phyloP scores from a whole-genome alignment of 257 asterid genomes.

The Paulownia fortunei region DNA sequence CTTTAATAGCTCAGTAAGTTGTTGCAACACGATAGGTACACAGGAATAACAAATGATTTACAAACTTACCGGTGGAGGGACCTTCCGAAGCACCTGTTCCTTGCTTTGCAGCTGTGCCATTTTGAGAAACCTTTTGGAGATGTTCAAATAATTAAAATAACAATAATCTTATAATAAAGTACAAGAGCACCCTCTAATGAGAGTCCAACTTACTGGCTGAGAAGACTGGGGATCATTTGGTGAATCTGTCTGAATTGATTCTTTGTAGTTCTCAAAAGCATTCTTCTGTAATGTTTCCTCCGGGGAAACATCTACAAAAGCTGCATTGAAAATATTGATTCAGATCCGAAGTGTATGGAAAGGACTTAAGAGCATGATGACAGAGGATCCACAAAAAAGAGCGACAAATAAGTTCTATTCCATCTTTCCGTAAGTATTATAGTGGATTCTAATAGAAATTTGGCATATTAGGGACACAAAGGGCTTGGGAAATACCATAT shows the following conservation, averaged over 20 bases:
- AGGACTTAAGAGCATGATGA: background rate
- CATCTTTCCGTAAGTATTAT: background rate
- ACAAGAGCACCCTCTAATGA: slow-evolving; percentile 18
- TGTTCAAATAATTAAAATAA: slow-evolving; percentile 26
- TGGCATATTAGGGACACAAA: slow-evolving; percentile 6
- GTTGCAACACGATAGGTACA: slow-evolving; percentile 19
- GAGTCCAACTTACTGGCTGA: slow-evolving; percentile 53
- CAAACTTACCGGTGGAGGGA: slow-evolving; percentile 56
- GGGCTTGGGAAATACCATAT: slow-evolving; percentile 41
- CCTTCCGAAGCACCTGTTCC: slow-evolving; percentile 59
- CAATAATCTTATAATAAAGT: slow-evolving; percentile 3
- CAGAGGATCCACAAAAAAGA: background rate
- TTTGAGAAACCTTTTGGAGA: slow-evolving; percentile 68
- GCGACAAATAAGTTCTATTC: background rate
- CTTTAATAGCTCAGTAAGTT: background rate
- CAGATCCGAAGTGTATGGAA: slow-evolving; percentile 14
- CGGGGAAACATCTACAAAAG: slow-evolving; percentile 93
- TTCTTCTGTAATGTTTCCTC: slow-evolving; percentile 81
- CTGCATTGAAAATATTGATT: slow-evolving; percentile 49
- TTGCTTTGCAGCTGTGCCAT: slow-evolving; percentile 68
- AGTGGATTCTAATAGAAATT: background rate
- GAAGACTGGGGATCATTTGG: slow-evolving; percentile 39
- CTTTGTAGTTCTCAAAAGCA: slow-evolving; percentile 76
- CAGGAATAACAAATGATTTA: background rate
- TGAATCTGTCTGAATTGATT: slow-evolving; percentile 54